Evolutionary conservation across 2,329 filamentous ascomycete genomes (phyloP), one percentile per base, ranked within the genome.

Genomic region (Berkeleyomyces rouxiae): DNA sequence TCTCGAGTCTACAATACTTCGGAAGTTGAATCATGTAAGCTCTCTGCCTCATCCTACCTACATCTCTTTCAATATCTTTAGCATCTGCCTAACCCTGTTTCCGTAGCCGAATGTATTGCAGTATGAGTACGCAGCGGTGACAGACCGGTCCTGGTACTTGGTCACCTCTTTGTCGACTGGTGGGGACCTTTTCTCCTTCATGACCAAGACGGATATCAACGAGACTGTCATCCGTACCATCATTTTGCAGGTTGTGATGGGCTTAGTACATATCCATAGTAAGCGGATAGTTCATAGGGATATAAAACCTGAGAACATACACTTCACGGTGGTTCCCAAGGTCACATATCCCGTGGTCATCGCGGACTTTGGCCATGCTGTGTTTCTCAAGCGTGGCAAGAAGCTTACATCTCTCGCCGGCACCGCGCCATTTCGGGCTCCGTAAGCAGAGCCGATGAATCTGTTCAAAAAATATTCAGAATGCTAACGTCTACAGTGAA

Each of bases 141-240:
- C 58, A 16, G 42, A 46, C 7, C 16, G 43, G 23, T 57, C 47
- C 13, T 65, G 78, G 42, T 82, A 80, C 64, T 77, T 78, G 0
- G 82, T 84, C 64, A 80, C 77, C 1, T 79, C 83, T 59, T 72
- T 84, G 43, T 81, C 81, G 0, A 74, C 77, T 3, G 77, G 82
- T 0, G 79, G 79, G 0, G 79, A 82, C 65, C 69, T 82, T 2
- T 78, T 76, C 69, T 81, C 79, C 0, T 76, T 79, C 16, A 68
- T 78, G 7, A 69, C 69, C 3, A 37, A 63, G 9, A 55, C 53
- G 10, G 11, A 51, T 33, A 43, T 61, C 36, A 58, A 44, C 7
- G 63, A 65, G 47, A 46, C 51, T 11, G 55, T 61, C 9, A 36
- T 65, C 13, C 46, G 63, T 13, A 60, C 76, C 66, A 75, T 82